phyloP scores from a whole-genome alignment of 139 green algal genomes.

The Chlamydomonas schloesseri region DNA sequence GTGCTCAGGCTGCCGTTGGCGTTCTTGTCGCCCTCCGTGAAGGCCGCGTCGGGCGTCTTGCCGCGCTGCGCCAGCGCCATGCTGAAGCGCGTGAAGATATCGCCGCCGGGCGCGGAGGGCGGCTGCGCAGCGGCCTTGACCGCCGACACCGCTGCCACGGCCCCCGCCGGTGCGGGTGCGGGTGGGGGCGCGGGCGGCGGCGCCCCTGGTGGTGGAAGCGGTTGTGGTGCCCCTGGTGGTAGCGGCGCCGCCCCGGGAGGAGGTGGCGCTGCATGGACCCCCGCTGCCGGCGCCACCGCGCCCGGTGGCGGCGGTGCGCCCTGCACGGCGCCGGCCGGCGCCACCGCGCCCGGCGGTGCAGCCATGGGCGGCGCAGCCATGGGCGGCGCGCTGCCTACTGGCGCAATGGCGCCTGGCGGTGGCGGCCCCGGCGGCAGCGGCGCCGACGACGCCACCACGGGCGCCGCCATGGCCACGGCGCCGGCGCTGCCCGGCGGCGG shows the following conservation, averaged over 20 bases:
- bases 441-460: not conserved
- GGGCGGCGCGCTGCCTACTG: constrained; percentile 22
- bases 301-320: too few species aligned
- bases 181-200: not conserved
- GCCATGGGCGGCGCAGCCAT: not conserved
- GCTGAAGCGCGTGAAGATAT: constrained; percentile 21
- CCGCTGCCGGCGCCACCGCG: too few species aligned
- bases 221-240: too few species aligned
- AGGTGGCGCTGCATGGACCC: not conserved
- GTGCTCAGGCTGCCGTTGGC: constrained; percentile 20
- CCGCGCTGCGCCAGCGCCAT: not conserved
- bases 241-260: too few species aligned
- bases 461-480: not conserved
- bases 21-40: constrained; percentile 12
- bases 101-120: not conserved
- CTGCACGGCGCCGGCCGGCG: too few species aligned
- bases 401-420: not conserved
- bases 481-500: not conserved
- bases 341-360: not conserved
- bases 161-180: not conserved
- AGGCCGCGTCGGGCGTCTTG: constrained; percentile 1
- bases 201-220: too few species aligned
- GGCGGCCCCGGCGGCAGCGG: constrained; percentile 35
- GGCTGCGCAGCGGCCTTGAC: not conserved
- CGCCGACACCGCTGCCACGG: too few species aligned